Evolutionary conservation across 495 filamentous ascomycete genomes (phyloP).

Genomic region (Podospora pseudocomata): DNA sequence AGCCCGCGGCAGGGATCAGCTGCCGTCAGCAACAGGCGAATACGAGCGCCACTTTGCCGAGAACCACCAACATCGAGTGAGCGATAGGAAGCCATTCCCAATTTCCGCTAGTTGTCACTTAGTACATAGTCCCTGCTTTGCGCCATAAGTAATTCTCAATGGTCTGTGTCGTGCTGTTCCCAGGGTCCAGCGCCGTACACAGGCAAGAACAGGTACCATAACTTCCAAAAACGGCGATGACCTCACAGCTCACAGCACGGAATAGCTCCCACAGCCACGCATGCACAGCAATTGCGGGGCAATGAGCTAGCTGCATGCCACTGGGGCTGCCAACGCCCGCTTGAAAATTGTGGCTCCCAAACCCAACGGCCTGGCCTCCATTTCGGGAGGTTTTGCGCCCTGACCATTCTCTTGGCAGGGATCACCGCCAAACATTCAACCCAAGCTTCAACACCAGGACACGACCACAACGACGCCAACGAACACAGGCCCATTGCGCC

Average conservation of each 20-base stretch:
- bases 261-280: not conserved
- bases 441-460: not conserved
- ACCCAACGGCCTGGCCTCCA: not conserved
- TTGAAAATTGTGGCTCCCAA: not conserved
- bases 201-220: too few relatives aligned
- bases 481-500: not conserved
- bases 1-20: not conserved
- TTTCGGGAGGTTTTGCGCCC: not conserved
- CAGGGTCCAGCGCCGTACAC: not conserved
- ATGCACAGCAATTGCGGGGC: conserved; percentile 2
- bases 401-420: not conserved
- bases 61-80: not conserved
- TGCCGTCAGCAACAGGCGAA: not conserved
- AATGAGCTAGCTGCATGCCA: not conserved
- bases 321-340: not conserved
- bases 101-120: not conserved
- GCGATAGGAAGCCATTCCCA: not conserved
- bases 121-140: not conserved
- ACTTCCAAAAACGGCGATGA: not conserved
- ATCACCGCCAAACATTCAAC: not conserved
- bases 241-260: not conserved
- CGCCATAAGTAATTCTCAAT: not conserved
- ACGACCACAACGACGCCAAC: not conserved
- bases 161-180: too few relatives aligned
- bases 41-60: not conserved